Evolutionary conservation across 495 filamentous ascomycete species (phyloP).

Genomic region (Penicillium samsonianum): DNA sequence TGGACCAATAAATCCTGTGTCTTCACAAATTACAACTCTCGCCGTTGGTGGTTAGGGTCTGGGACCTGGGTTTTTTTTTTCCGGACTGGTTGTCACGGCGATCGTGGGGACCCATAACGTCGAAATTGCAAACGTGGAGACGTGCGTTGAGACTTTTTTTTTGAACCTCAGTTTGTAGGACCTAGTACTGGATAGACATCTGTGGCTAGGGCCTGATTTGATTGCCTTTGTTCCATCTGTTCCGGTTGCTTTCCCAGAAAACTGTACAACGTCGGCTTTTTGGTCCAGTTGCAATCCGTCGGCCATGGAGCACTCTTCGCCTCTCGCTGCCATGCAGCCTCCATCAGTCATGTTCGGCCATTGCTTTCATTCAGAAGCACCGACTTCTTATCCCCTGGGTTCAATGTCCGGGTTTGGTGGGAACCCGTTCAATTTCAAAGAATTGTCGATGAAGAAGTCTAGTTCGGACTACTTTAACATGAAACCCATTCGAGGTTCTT

Average conservation of each 20-base stretch:
- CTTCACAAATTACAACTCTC: conserved; percentile 1
- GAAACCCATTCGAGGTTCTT: conserved; percentile 77
- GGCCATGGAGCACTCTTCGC: conserved; percentile 88
- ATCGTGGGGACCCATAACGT: conserved; percentile 18
- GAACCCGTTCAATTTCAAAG: conserved; percentile 71
- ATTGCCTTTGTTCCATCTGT: not conserved
- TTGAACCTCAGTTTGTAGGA: conserved; percentile 13
- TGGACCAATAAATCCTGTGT: conserved; percentile 6
- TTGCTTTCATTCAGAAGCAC: conserved; percentile 55
- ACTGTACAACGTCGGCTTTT: conserved; percentile 16
- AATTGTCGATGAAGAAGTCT: conserved; percentile 67
- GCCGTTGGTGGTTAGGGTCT: conserved; percentile 22
- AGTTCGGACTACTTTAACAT: conserved; percentile 73
- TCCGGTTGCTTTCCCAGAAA: not conserved
- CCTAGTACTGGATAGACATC: conserved; percentile 9
- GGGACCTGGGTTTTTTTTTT: conserved; percentile 12
- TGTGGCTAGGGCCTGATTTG: conserved; percentile 2
- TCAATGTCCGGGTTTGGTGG: conserved; percentile 59
- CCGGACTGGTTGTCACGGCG: conserved; percentile 16
- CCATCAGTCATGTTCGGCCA: conserved; percentile 60
- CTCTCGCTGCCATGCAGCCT: conserved; percentile 91
- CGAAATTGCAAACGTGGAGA: conserved; percentile 19
- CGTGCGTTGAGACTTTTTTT: conserved; percentile 7
- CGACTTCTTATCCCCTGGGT: conserved; percentile 46
- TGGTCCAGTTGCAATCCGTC: conserved; percentile 14